These are phyloP conservation scores for Rhizopogon sp. DNA, from an alignment of 768 basidiomycete species.

Conservation along the genomic window DNA sequence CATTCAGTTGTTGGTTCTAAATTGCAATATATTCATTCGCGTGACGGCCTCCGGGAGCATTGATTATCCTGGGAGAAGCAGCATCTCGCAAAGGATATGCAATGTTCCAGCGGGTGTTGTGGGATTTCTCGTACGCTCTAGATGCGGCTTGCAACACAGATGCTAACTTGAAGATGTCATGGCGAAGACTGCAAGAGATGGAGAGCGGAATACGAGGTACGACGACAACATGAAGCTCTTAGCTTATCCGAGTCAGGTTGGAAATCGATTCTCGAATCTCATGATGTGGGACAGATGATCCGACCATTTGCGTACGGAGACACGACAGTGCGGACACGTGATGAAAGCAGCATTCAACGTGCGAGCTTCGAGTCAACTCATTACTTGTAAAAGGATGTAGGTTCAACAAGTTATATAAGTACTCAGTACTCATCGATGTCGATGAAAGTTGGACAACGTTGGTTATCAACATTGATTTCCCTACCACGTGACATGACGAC, in stretches of 20 bases:
- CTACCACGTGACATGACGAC: slow-evolving; percentile 18
- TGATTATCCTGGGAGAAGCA: no score
- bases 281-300: neutral
- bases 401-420: neutral
- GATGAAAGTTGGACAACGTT: no score
- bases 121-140: neutral
- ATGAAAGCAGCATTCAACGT: neutral
- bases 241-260: neutral
- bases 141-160: no score
- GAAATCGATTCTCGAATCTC: neutral
- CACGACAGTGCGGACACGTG: neutral
- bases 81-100: neutral
- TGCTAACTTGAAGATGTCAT: neutral
- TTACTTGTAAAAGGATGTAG: neutral
- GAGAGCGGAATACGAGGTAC: neutral
- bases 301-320: neutral
- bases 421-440: no score
- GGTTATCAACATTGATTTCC: slow-evolving; percentile 13
- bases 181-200: neutral
- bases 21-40: neutral
- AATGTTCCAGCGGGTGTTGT: neutral
- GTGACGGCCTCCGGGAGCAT: no score
- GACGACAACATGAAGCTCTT: neutral
- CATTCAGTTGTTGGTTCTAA: neutral
- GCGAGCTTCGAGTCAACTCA: neutral